Evolutionary conservation across 2,329 filamentous ascomycete species (phyloP).

Genomic region (Ophiognomonia clavigignenti-juglandacearum): DNA sequence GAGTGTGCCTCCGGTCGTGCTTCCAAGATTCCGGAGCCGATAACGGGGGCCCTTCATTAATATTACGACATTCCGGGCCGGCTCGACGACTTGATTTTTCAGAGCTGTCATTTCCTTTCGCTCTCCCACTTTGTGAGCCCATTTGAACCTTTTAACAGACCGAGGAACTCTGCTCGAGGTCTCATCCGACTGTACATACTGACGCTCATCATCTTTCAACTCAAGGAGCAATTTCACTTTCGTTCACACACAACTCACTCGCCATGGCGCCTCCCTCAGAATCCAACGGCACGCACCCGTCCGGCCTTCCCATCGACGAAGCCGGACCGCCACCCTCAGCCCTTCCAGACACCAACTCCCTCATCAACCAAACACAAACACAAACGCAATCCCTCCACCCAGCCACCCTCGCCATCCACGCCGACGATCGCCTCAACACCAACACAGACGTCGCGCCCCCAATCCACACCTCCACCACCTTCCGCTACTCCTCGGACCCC

Average conservation of each 20-base stretch:
- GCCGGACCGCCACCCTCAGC: conserved; percentile 1
- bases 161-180: neutral
- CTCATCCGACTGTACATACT: neutral
- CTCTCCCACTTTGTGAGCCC: too few relatives aligned
- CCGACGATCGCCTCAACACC: conserved; percentile 70
- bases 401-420: conserved; percentile 71
- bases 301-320: conserved; percentile 9
- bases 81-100: too few relatives aligned
- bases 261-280: conserved; percentile 4
- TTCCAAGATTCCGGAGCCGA: too few relatives aligned
- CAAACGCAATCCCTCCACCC: conserved; percentile 42
- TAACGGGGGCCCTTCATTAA: too few relatives aligned
- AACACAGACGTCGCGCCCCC: conserved; percentile 81
- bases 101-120: too few relatives aligned
- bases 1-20: too few relatives aligned
- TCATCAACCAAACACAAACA: conserved; percentile 25
- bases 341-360: conserved; percentile 16
- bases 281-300: neutral
- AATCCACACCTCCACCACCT: conserved; percentile 88
- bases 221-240: neutral
- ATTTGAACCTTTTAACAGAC: neutral
- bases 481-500: conserved; percentile 72
- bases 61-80: too few relatives aligned
- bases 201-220: neutral
- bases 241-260: neutral